Percentiles rank a stretch among this genome's conserved stretches.
Conservation (phyloP, 2,329 filamentous ascomycete genomes). For the Colletotrichum sp. region DNA sequence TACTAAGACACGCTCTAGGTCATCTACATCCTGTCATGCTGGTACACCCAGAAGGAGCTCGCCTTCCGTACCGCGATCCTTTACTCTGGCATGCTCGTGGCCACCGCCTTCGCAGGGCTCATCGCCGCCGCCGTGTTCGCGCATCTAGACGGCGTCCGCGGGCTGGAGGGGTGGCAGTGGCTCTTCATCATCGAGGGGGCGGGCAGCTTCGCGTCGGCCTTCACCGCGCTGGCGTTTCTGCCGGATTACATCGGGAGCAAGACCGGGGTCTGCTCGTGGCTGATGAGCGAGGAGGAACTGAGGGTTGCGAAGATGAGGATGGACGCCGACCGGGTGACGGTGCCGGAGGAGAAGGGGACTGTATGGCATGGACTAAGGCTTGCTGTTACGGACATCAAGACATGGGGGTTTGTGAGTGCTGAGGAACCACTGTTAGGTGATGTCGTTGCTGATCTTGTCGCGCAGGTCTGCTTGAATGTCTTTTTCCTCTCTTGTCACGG, state of each 20-base stretch:
- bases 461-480: slow-evolving; percentile 21
- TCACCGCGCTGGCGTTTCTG: slow-evolving; percentile 25
- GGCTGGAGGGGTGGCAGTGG: slow-evolving; percentile 68
- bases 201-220: slow-evolving; percentile 27
- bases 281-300: slow-evolving; percentile 11
- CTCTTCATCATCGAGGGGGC: slow-evolving; percentile 73
- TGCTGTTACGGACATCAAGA: slow-evolving; percentile 26
- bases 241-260: slow-evolving; percentile 25
- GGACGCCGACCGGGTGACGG: slow-evolving; percentile 25
- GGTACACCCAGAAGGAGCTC: slow-evolving; percentile 21
- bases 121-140: slow-evolving; percentile 47
- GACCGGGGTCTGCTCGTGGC: slow-evolving; percentile 19
- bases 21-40: slow-evolving; percentile 17
- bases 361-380: slow-evolving; percentile 25
- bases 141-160: slow-evolving; percentile 51
- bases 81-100: slow-evolving; percentile 26
- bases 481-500: slow-evolving; percentile 27
- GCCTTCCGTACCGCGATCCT: slow-evolving; percentile 15
- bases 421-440: background rate
- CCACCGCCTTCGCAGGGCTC: slow-evolving; percentile 45
- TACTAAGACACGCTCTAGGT: slow-evolving; percentile 33
- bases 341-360: slow-evolving; percentile 17
- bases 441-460: background rate
- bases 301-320: slow-evolving; percentile 22
- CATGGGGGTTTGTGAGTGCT: slow-evolving; percentile 27